phyloP scores from a whole-genome alignment of 805 yeast species.

The Nakazawaea populi region DNA sequence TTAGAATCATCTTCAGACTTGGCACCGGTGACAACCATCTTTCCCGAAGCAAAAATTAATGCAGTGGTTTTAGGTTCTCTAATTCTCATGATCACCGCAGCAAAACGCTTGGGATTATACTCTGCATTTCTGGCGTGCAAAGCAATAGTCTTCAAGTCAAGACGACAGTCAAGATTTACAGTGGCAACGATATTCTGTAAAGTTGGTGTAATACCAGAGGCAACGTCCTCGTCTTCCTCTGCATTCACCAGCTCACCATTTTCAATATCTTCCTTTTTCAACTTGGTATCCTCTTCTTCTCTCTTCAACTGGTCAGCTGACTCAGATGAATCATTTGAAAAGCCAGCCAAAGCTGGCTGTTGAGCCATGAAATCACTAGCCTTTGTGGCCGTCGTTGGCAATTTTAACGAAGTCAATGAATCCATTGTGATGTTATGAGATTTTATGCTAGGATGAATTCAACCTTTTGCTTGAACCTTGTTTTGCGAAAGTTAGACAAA shows the following conservation, averaged over 20 bases:
- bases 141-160: conserved; percentile 95
- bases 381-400: conserved; percentile 73
- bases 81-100: conserved; percentile 98
- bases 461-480: background rate
- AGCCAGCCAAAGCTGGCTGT: conserved; percentile 50
- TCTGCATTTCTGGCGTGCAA: conserved; percentile 98
- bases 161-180: conserved; percentile 90
- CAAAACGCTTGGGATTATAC: conserved; percentile 97
- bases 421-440: conserved; percentile 39
- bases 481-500: background rate
- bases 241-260: conserved; percentile 29
- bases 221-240: conserved; percentile 60
- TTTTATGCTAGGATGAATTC: background rate
- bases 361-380: conserved; percentile 65
- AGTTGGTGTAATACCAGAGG: conserved; percentile 96
- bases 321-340: conserved; percentile 46
- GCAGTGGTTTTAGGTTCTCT: conserved; percentile 99
- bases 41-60: conserved; percentile 94
- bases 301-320: conserved; percentile 16
- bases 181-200: conserved; percentile 95
- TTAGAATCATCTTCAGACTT: conserved; percentile 98
- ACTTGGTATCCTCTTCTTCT: conserved; percentile 14
- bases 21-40: conserved; percentile 99
- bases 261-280: conserved; percentile 10
- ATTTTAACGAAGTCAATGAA: conserved; percentile 63